Evolutionary conservation across 225 moss, liverwort and hornwort species (phyloP), one percentile per base, ranked within the genome.

Genomic region (Antitrichia curtipendula): DNA sequence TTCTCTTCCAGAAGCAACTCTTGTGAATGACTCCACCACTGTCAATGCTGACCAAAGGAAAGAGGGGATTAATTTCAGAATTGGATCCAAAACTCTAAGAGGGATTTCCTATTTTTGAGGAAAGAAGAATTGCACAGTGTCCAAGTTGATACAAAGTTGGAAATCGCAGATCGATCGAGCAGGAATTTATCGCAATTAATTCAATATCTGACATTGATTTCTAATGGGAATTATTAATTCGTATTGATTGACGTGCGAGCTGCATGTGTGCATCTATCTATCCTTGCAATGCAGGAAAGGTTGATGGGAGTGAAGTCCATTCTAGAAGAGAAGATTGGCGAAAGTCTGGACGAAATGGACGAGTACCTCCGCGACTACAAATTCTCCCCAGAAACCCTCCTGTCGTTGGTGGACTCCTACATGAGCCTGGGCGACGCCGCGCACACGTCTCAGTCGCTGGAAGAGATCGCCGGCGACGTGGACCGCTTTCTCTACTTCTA

Each of bases 341-440:
- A 95, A 47, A 98, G 97, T 82, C 92, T 98, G 85, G 95, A 93
- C 75, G 97, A 98, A 78, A 93, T 98, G 87, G 97, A 98, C 81
- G 96, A 98, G 66, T 98, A 98, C 63, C 82, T 98, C 49, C 97
- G 94, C 34, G 94, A 90, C 38, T 98, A 98, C 87, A 94, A 92
- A 90, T 94, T 98, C 86, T 90, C 93, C 34, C 95, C 96, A 5
- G 95, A 96, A 29, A 98, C 96, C 1, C 91, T 98, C 31, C 32
- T 93, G 72, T 92, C 96, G 21, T 86, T 98, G n/a, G 91, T 98
- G 13, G 91, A 95, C 52, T 93, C 96, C 64, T 96, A 96, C 84
- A 89, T 94, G 16, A 86, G 91, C 80, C 90, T 92, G 78, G 96
- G 95, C 69, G 96, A 95, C 80, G 74, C 49, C 77, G 57, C 45